Percentiles rank a stretch among this genome's conserved stretches.
Evolutionary conservation across 2,329 filamentous ascomycete species (phyloP).

Genomic region (Curvularia eragrostidis): DNA sequence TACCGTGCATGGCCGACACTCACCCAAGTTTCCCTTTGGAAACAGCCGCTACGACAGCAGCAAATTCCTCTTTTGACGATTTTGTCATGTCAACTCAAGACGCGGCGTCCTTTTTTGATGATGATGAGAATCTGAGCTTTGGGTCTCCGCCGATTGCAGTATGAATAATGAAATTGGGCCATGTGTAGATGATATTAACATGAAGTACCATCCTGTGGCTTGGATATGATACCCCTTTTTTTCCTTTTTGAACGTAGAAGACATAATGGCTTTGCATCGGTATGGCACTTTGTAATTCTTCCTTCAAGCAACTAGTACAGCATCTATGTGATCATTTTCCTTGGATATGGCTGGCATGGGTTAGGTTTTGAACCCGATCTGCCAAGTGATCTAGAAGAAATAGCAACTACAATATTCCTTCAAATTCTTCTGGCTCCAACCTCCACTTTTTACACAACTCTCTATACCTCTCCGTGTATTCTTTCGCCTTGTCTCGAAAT

Average conservation of each 20-base stretch:
- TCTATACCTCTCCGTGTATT: slow-evolving; percentile 45
- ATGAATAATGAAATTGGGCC: slow-evolving; percentile 10
- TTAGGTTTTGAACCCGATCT: neutral
- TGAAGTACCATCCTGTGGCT: neutral
- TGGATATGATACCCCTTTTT: slow-evolving; percentile 10
- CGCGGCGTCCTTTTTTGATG: slow-evolving; percentile 35
- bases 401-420: slow-evolving; percentile 31
- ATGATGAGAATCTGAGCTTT: slow-evolving; percentile 30
- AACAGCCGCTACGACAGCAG: neutral
- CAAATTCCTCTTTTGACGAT: slow-evolving; percentile 16
- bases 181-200: slow-evolving; percentile 1
- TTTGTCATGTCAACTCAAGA: slow-evolving; percentile 40
- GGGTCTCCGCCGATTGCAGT: slow-evolving; percentile 31
- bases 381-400: neutral
- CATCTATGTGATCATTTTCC: neutral
- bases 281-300: neutral
- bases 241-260: neutral
- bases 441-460: slow-evolving; percentile 47
- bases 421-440: slow-evolving; percentile 40
- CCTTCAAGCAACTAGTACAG: neutral
- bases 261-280: neutral
- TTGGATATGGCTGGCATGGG: neutral
- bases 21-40: neutral
- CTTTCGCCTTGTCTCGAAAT: slow-evolving; percentile 45
- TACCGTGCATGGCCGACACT: neutral